Conservation (phyloP, 1,284 basidiomycete genomes). For the Ustilago curta region DNA sequence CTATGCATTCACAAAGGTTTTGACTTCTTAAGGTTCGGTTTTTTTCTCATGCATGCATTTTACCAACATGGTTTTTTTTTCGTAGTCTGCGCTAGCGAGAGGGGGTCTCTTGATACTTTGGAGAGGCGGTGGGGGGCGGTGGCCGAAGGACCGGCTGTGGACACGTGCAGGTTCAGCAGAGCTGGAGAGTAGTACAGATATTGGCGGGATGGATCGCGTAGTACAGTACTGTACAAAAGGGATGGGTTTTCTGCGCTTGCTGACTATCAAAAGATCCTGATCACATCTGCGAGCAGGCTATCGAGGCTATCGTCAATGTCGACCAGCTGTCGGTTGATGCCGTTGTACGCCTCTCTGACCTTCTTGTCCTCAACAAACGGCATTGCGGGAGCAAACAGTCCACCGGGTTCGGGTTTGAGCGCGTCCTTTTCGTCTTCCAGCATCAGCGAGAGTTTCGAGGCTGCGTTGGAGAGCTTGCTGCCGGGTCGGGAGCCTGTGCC, state of each 20-base stretch:
- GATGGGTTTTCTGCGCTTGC: background rate
- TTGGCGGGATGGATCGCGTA: too few relatives aligned
- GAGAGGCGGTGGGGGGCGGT: too few relatives aligned
- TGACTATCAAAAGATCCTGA: conserved; percentile 33
- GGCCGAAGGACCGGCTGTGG: too few relatives aligned
- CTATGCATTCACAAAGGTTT: too few relatives aligned
- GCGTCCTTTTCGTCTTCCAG: conserved; percentile 27
- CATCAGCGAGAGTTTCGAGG: conserved; percentile 5
- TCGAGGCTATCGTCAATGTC: conserved; percentile 47
- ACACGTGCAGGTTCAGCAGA: too few relatives aligned
- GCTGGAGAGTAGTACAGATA: too few relatives aligned
- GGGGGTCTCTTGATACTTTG: too few relatives aligned
- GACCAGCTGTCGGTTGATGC: conserved; percentile 37
- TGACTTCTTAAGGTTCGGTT: background rate
- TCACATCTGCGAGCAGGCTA: conserved; percentile 38
- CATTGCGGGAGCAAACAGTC: conserved; percentile 50
- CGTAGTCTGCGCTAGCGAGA: too few relatives aligned
- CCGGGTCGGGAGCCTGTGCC: conserved; percentile 21
- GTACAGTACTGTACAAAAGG: too few relatives aligned
- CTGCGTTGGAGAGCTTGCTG: conserved; percentile 25
- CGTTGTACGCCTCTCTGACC: conserved; percentile 37
- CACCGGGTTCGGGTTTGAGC: conserved; percentile 43
- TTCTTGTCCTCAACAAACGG: conserved; percentile 45
- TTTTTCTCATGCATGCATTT: background rate
- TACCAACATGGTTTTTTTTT: too few relatives aligned